Evolutionary conservation across 768 basidiomycete species (phyloP).

Genomic region (Lactarius sp.): DNA sequence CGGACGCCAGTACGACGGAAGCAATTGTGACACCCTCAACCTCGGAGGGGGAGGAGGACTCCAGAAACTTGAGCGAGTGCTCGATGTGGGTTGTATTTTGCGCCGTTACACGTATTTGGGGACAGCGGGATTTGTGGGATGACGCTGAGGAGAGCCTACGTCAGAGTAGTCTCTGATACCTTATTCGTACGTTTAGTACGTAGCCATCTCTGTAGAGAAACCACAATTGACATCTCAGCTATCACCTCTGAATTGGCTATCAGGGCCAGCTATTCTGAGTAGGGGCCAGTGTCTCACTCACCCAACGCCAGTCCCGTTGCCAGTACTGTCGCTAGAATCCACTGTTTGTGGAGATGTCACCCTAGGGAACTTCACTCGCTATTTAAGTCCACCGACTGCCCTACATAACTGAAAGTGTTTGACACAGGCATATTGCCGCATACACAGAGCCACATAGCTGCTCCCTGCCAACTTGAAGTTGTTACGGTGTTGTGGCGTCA

Average conservation of each 20-base stretch:
- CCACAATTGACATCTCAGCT: neutral
- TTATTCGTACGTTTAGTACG: neutral
- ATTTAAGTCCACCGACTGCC: neutral
- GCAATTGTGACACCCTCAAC: neutral
- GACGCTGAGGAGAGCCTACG: slow-evolving; percentile 49
- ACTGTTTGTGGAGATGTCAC: too few species aligned
- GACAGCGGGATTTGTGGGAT: slow-evolving; percentile 74
- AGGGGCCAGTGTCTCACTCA: too few species aligned
- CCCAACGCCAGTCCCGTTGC: too few species aligned
- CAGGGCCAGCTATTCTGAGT: too few species aligned
- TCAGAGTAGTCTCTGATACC: neutral
- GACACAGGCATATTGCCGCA: neutral
- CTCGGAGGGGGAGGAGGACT: neutral
- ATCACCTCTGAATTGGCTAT: too few species aligned
- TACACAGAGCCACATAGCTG: neutral
- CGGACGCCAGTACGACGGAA: neutral
- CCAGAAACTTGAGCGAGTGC: slow-evolving; percentile 34
- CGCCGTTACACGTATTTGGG: slow-evolving; percentile 64
- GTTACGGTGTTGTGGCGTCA: neutral
- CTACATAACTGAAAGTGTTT: neutral
- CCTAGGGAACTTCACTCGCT: too few species aligned
- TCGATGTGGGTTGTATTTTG: slow-evolving; percentile 75
- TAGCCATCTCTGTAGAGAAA: neutral
- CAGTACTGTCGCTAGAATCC: too few species aligned
- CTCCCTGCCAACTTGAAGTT: neutral